Evolutionary conservation across 2,329 filamentous ascomycete species (phyloP).

Genomic region (Blastomyces parvus): DNA sequence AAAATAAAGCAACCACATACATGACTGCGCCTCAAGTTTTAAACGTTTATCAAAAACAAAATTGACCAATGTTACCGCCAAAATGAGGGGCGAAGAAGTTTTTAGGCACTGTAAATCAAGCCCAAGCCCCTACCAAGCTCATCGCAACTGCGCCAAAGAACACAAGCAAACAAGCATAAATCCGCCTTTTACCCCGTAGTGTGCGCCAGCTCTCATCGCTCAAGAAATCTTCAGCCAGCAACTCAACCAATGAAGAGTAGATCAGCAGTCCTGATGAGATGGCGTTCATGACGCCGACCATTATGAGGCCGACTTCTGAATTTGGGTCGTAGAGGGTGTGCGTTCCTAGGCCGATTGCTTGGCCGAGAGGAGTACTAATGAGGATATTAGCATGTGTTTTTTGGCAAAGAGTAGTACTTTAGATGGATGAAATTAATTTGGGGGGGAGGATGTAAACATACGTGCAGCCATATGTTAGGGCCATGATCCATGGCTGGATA

Average conservation of each 20-base stretch:
- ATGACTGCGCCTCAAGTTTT: too few relatives aligned
- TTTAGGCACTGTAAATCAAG: constrained; percentile 30
- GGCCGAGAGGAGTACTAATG: constrained; percentile 60
- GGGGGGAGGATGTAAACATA: constrained; percentile 17
- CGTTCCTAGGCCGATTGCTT: constrained; percentile 67
- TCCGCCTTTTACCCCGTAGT: constrained; percentile 51
- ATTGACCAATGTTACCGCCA: too few relatives aligned
- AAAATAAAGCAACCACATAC: too few relatives aligned
- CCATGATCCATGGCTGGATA: constrained; percentile 57
- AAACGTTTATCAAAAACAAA: too few relatives aligned
- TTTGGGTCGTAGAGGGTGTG: constrained; percentile 66
- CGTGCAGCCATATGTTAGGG: constrained; percentile 59
- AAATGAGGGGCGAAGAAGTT: too few relatives aligned
- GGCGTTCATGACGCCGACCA: constrained; percentile 75
- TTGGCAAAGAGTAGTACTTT: background rate
- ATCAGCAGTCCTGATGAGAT: constrained; percentile 67
- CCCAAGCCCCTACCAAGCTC: constrained; percentile 64
- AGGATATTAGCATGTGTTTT: constrained; percentile 6
- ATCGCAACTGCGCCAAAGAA: constrained; percentile 57
- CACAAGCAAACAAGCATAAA: constrained; percentile 56
- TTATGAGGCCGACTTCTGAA: constrained; percentile 60
- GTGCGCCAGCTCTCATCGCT: constrained; percentile 63
- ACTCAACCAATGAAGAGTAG: constrained; percentile 67
- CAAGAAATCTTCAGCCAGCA: constrained; percentile 69
- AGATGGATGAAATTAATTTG: background rate